Percentiles rank a stretch among this genome's conserved stretches.
phyloP scores from a whole-genome alignment of 306 rosid genomes.

The peach (Prunus persica) region DNA sequence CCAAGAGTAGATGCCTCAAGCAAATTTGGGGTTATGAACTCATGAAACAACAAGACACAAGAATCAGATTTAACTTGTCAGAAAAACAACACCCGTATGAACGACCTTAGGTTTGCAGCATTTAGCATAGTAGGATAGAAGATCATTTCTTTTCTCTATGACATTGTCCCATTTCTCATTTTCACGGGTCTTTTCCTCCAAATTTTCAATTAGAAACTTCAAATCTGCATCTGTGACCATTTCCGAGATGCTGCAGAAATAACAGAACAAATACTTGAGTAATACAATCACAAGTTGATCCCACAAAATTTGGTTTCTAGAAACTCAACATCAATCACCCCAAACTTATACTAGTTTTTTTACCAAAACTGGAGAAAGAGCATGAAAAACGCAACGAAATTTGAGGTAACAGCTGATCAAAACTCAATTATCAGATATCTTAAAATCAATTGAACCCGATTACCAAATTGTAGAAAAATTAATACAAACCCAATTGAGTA shows the following conservation, averaged over 20 bases:
- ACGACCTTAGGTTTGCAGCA: conserved; percentile 85
- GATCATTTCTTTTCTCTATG: conserved; percentile 56
- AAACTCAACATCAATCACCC: background rate
- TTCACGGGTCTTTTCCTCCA: conserved; percentile 51
- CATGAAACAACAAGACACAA: background rate
- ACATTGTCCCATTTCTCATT: conserved; percentile 74
- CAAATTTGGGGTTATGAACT: conserved; percentile 3
- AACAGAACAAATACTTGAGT: conserved; percentile 21
- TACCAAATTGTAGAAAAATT: background rate
- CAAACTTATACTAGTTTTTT: background rate
- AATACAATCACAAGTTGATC: conserved; percentile 13
- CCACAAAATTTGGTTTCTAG: background rate
- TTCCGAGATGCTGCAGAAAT: conserved; percentile 56
- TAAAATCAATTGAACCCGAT: background rate
- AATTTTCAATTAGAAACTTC: conserved; percentile 53
- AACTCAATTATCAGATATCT: background rate
- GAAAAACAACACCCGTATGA: background rate
- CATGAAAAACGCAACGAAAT: background rate
- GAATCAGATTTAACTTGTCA: too few relatives aligned
- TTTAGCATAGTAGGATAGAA: conserved; percentile 64
- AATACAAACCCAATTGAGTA: background rate
- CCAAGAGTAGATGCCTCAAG: conserved; percentile 5
- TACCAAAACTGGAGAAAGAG: background rate
- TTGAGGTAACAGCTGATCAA: background rate
- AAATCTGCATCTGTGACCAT: conserved; percentile 66